Percentiles rank a stretch among this genome's conserved stretches.
phyloP scores from a whole-genome alignment of 768 basidiomycete species.

The Phlegmacium glaucopus region DNA sequence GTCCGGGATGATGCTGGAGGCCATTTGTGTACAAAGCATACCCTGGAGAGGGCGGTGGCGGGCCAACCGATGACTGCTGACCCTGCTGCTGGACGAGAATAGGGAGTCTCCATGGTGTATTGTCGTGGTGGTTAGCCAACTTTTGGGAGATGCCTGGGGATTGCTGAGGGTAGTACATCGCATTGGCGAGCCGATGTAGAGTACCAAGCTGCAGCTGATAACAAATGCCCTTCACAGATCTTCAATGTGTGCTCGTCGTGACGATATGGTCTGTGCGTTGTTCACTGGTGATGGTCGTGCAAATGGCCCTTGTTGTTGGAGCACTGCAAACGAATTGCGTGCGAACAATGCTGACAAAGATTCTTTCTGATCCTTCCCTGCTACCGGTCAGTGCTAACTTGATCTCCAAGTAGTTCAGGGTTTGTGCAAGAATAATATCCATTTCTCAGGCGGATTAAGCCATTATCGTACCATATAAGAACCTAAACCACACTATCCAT shows the following conservation, averaged over 20 bases:
- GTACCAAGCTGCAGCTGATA: conserved; percentile 12
- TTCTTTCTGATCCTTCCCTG: too few relatives aligned
- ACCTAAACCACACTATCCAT: conserved; percentile 1
- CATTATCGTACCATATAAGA: background rate
- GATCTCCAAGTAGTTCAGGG: too few relatives aligned
- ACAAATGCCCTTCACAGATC: conserved; percentile 4
- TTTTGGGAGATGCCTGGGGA: conserved; percentile 80
- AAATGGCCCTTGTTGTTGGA: conserved; percentile 19
- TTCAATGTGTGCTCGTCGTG: conserved; percentile 11
- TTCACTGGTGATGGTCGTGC: conserved; percentile 15
- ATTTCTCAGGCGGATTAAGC: too few relatives aligned
- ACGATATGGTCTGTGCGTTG: conserved; percentile 9
- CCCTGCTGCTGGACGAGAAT: conserved; percentile 45
- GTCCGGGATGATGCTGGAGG: conserved; percentile 60
- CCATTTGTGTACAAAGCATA: conserved; percentile 78
- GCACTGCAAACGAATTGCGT: conserved; percentile 14
- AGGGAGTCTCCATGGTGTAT: conserved; percentile 68
- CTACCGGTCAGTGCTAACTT: too few relatives aligned
- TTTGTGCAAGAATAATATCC: too few relatives aligned
- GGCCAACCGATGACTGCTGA: conserved; percentile 53
- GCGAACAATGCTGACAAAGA: conserved; percentile 22
- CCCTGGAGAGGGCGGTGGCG: conserved; percentile 69
- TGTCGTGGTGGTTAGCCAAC: conserved; percentile 71
- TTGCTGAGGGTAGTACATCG: conserved; percentile 85
- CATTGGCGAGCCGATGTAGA: conserved; percentile 34